A percentile compares a stretch with the other conserved stretches of the same genome.
Evolutionary conservation across 352 stramenopile species (phyloP).

Genomic region (Achlya hypogyna): DNA sequence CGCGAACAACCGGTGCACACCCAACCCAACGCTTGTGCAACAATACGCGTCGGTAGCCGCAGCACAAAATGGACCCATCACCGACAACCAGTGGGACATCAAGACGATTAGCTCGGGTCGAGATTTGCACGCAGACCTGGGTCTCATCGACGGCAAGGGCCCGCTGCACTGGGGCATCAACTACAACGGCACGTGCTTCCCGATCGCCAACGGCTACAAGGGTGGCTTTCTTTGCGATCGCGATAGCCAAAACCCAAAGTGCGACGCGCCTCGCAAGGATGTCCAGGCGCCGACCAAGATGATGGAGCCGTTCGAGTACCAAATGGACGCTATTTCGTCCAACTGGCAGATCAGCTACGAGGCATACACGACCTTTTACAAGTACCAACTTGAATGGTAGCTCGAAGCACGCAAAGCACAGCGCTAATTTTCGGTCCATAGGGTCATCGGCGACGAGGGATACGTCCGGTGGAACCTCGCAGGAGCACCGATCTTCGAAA

Average conservation of each 20-base stretch:
- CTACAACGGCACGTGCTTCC: constrained; percentile 38
- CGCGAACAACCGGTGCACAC: constrained; percentile 29
- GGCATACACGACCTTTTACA: constrained; percentile 40
- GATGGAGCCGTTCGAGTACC: constrained; percentile 43
- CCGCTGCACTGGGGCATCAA: constrained; percentile 45
- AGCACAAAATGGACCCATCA: neutral
- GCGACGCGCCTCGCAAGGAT: constrained; percentile 23
- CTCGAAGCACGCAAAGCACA: neutral
- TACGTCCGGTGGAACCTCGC: constrained; percentile 48
- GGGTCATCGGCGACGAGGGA: constrained; percentile 34
- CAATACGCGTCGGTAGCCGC: constrained; percentile 21
- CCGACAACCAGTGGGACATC: constrained; percentile 1
- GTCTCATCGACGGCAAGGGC: constrained; percentile 33
- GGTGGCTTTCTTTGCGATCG: constrained; percentile 38
- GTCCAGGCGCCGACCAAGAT: constrained; percentile 27
- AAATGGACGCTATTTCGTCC: constrained; percentile 52
- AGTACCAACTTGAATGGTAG: constrained; percentile 48
- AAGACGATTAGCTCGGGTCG: constrained; percentile 7
- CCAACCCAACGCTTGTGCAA: constrained; percentile 26
- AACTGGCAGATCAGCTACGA: constrained; percentile 52
- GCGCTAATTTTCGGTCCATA: neutral
- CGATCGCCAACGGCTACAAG: constrained; percentile 41
- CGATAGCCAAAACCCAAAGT: constrained; percentile 35
- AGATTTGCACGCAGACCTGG: constrained; percentile 34
- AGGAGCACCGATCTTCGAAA: constrained; percentile 44